Percentiles rank a stretch among this genome's conserved stretches.
phyloP scores from a whole-genome alignment of 2,329 filamentous ascomycete species.

The Microcyclospora pomicola region DNA sequence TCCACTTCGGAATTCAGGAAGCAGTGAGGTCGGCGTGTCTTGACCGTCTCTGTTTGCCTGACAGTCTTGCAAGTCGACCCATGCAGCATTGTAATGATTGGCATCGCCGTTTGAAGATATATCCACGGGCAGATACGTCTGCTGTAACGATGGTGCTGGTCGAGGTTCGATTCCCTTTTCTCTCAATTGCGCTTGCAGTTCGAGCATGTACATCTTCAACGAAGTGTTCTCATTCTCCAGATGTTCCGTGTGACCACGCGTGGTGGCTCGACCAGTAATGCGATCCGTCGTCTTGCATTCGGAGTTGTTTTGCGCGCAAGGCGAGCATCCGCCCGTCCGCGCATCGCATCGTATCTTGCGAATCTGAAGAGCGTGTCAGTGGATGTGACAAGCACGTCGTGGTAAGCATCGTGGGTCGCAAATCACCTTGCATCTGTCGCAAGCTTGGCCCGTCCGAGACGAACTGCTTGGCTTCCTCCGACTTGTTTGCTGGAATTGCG shows the following conservation, averaged over 20 bases:
- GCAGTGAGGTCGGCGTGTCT: slow-evolving; percentile 10
- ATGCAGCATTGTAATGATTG: neutral
- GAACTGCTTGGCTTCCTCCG: slow-evolving; percentile 35
- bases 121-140: neutral
- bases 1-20: slow-evolving; percentile 34
- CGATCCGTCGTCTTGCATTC: slow-evolving; percentile 78
- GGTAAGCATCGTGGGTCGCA: neutral
- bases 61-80: slow-evolving; percentile 1
- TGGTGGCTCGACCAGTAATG: slow-evolving; percentile 67
- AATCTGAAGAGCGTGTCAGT: slow-evolving; percentile 36
- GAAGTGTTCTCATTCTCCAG: slow-evolving; percentile 59
- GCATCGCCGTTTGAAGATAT: neutral
- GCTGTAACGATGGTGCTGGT: slow-evolving; percentile 5
- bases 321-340: slow-evolving; percentile 65
- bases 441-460: slow-evolving; percentile 65
- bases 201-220: slow-evolving; percentile 51
- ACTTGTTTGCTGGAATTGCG: too few species aligned
- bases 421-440: slow-evolving; percentile 72
- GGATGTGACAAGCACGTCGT: neutral
- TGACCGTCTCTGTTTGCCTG: slow-evolving; percentile 4
- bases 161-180: slow-evolving; percentile 45
- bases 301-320: slow-evolving; percentile 61
- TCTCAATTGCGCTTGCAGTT: slow-evolving; percentile 53
- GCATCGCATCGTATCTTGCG: slow-evolving; percentile 83
- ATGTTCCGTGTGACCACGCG: slow-evolving; percentile 63